Evolutionary conservation across 2,329 filamentous ascomycete species (phyloP), one percentile per base, ranked within the genome.

Genomic region (Aspergillus tanneri): DNA sequence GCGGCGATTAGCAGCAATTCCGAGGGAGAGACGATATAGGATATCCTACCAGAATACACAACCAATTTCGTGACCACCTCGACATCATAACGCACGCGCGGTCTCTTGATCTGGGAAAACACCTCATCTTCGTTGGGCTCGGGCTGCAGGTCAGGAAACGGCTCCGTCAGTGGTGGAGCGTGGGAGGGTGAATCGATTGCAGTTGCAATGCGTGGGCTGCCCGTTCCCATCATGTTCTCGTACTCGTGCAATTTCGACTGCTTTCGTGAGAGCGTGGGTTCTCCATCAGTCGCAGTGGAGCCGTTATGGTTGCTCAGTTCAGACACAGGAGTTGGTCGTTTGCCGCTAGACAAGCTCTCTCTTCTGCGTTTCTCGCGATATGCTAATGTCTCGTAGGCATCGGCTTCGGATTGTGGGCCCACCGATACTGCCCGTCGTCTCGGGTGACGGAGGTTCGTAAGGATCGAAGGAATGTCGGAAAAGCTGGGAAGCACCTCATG

Each of bases 1-100:
- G 6, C 10, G 18, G 32, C 8, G 19, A 24, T 28, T 23, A 46
- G n/a, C 10, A 8, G n/a, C n/a, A 9, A n/a, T 16, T 14, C 3
- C 8, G 6, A 16, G 12, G 7, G 21, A 27, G 7, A n/a, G 9
- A 2, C 10, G 8, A 35, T n/a, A n/a, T n/a, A 23, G 14, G 19
- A 23, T 10, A 12, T 72, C 84, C 70, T 73, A 90, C 92, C 93
- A 50, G 87, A 81, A 73, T 99, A 99, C 19, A 99, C 90, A 60
- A 99, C 87, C 52, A 99, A 72, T 72, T 96, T 97, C 4, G 93
- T 97, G 28, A 99, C 87, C 30, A 99, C 92, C 70, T 99, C 93
- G n/a, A 97, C 92, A 71, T 99, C 93, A 64, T 97, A 99, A 59
- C 91, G 80, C 50, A 96, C 91, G 57, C 93, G 83, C 40, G 93